Evolutionary conservation across 306 rosid genomes (phyloP).

Genomic region (Quercus rubra): DNA sequence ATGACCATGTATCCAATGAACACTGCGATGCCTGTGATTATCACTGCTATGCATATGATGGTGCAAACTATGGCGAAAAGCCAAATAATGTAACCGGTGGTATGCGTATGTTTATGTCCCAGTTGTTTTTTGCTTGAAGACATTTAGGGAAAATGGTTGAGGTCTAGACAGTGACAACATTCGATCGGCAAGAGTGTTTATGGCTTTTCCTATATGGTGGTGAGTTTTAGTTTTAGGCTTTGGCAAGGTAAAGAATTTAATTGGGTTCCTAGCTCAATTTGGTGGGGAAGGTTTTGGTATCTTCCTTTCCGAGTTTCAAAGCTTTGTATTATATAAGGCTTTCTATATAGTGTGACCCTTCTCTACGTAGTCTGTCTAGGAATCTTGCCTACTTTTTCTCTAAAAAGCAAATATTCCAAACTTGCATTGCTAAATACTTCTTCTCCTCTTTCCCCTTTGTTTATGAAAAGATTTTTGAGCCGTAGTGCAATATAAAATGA

Average conservation of each 20-base stretch:
- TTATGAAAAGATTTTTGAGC: background rate
- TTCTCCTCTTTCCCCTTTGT: background rate
- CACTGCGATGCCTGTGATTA: constrained; percentile 46
- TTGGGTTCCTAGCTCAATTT: constrained; percentile 36
- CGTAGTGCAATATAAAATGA: too few relatives aligned
- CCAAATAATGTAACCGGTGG: constrained; percentile 65
- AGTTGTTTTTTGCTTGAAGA: constrained; percentile 2
- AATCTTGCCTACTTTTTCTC: constrained; percentile 17
- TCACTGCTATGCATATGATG: constrained; percentile 46
- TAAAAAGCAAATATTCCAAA: constrained; percentile 58
- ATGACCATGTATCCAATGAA: constrained; percentile 57
- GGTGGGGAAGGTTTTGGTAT: constrained; percentile 85
- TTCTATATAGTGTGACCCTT: background rate
- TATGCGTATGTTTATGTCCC: background rate
- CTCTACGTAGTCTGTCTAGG: constrained; percentile 1
- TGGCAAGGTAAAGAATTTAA: constrained; percentile 20
- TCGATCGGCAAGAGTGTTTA: constrained; percentile 19
- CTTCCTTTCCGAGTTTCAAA: constrained; percentile 68
- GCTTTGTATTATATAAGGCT: constrained; percentile 23
- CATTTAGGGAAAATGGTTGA: constrained; percentile 12
- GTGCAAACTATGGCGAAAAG: constrained; percentile 59
- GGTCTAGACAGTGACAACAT: constrained; percentile 27
- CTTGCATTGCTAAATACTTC: constrained; percentile 31
- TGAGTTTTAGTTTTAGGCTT: constrained; percentile 17
- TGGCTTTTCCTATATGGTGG: constrained; percentile 12